Conservation (phyloP, 805 yeast species). For the Metschnikowia sp. region DNA sequence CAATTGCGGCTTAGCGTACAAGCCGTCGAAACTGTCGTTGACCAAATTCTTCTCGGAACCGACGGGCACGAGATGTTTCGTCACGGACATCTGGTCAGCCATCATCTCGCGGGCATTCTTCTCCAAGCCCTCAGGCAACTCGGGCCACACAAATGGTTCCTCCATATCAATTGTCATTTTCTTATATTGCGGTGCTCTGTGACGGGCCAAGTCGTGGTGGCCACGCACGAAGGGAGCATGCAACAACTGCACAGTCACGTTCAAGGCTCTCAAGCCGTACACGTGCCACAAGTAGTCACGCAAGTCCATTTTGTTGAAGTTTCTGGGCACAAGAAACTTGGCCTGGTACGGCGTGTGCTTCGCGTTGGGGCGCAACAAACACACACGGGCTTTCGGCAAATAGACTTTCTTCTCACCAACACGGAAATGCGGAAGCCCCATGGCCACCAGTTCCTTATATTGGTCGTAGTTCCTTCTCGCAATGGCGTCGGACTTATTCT, state of each 20-base stretch:
- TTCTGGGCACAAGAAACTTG: constrained; percentile 88
- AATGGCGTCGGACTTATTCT: constrained; percentile 31
- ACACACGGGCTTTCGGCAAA: constrained; percentile 82
- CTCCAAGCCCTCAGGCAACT: constrained; percentile 36
- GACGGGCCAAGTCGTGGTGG: constrained; percentile 59
- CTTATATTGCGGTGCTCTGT: constrained; percentile 76
- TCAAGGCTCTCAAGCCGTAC: constrained; percentile 86
- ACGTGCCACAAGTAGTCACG: constrained; percentile 90
- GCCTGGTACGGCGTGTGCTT: constrained; percentile 97
- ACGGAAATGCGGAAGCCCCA: constrained; percentile 73
- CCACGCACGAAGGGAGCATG: constrained; percentile 65
- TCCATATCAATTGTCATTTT: constrained; percentile 97
- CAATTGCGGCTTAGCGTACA: constrained; percentile 44
- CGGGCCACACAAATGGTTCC: constrained; percentile 96
- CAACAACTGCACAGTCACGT: constrained; percentile 79
- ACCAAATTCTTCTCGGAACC: constrained; percentile 74
- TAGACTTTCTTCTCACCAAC: constrained; percentile 74
- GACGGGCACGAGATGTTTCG: constrained; percentile 45
- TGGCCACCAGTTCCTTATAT: constrained; percentile 50
- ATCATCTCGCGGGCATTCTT: constrained; percentile 36
- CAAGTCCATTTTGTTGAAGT: constrained; percentile 89
- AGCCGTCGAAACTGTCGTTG: constrained; percentile 70
- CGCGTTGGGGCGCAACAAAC: constrained; percentile 87
- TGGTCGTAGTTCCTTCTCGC: constrained; percentile 37
- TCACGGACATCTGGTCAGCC: constrained; percentile 48